Base-by-base conservation (phyloP, 345 rosid genomes). In the Citrus unshiu region DNA sequence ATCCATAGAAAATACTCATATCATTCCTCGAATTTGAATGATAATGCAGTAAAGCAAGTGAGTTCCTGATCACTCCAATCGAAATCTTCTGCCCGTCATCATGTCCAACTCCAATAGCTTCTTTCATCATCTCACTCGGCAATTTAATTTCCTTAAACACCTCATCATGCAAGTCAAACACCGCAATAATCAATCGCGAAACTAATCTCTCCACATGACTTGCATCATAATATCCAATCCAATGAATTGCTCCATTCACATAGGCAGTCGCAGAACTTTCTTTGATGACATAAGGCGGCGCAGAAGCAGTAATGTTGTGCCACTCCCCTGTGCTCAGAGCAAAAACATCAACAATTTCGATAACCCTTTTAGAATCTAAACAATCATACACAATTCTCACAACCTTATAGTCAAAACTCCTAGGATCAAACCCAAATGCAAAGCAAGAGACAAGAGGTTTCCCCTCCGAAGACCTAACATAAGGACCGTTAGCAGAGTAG, bases 171-270 rank as follows among this genome's bases (percentile, higher is more conserved):
- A 83, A 39, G 58, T 83, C 37, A 2, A 85, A 85, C 43, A 64
- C 70, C 0, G 78, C 83, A 4, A 83, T 13, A 18, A 81, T 39
- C 59, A 82, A 34, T 32, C 46, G 2, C 68, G 46, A 37, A 66
- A 51, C 4, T 57, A n/a, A 56, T 3, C 46, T 30, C 6, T 25
- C 18, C 14, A 13, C 30, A 6, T 30, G 30, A 2, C 67, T 7
- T 59, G 69, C 14, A 0, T 32, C 74, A 60, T 70, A 37, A 51
- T 75, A 78, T 16, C 85, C 90, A 67, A 87, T 77, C 88, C 90
- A 87, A 70, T 87, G 87, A 30, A 87, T 64, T 34, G 81, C 79
- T 9, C 84, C 81, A 54, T 80, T 66, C 19, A 82, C 39, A 62
- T 75, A 80, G 66, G 61, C 87, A 71, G 67, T 81, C 7, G 68